A percentile compares a stretch with the other conserved stretches of the same genome.
phyloP scores from a whole-genome alignment of 441 rosid species.

The Bruguiera hainesii region DNA sequence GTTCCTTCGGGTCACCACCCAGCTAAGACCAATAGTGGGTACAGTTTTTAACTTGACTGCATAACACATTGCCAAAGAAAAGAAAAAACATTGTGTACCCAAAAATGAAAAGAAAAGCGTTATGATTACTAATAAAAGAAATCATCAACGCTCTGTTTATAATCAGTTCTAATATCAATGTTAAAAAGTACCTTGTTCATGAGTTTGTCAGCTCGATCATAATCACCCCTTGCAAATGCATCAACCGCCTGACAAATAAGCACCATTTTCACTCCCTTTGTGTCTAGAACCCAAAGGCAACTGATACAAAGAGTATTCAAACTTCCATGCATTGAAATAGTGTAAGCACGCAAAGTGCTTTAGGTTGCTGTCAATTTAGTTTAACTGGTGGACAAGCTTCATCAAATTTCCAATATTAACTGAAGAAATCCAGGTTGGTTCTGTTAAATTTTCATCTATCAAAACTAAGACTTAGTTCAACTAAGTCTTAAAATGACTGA shows the following conservation, averaged over 20 bases:
- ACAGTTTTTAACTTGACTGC: conserved; percentile 5
- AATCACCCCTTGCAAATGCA: conserved; percentile 45
- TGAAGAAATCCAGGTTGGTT: no score
- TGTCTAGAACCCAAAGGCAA: conserved; percentile 4
- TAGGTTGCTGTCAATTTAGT: not conserved
- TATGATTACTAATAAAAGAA: not conserved
- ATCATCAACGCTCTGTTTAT: not conserved
- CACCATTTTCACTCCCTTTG: conserved; percentile 2
- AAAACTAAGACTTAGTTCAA: no score
- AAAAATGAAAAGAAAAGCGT: not conserved
- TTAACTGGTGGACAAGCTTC: no score
- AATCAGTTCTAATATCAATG: not conserved
- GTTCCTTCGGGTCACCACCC: not conserved
- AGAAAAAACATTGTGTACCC: not conserved
- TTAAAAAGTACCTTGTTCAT: conserved; percentile 40
- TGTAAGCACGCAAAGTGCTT: not conserved
- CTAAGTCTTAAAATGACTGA: no score
- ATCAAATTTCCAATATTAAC: no score
- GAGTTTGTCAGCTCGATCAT: conserved; percentile 40
- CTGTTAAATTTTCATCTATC: no score
- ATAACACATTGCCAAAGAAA: not conserved
- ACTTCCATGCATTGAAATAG: not conserved
- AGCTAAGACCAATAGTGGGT: not conserved
- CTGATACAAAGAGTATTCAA: not conserved
- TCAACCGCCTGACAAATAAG: conserved; percentile 44